A percentile compares a stretch with the other conserved stretches of the same genome.
Conservation (phyloP, 805 yeast species). For the Wickerhamiella domercqiae region DNA sequence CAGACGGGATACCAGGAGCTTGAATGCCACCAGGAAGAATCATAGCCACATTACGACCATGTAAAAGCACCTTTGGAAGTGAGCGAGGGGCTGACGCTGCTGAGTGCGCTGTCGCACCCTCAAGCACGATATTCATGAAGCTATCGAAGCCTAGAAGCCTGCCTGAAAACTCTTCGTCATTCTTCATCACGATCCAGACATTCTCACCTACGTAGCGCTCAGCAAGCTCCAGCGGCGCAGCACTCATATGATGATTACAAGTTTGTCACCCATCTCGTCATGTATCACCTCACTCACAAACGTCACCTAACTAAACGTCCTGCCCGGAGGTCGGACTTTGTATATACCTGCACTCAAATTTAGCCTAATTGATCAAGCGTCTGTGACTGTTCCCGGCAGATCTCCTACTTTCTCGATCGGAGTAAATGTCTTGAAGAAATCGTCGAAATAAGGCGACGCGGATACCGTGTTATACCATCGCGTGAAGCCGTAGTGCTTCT, state of each 20-base stretch:
- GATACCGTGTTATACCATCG: conserved; percentile 57
- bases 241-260: no score
- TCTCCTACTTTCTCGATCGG: no score
- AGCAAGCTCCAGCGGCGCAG: conserved; percentile 66
- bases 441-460: conserved; percentile 32
- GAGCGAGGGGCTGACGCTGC: conserved; percentile 18
- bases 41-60: conserved; percentile 29
- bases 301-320: no score
- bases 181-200: conserved; percentile 55
- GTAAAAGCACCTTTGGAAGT: conserved; percentile 24
- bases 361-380: no score
- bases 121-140: conserved; percentile 72
- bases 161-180: conserved; percentile 70
- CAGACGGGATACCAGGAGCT: conserved; percentile 14
- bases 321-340: no score
- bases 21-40: conserved; percentile 21
- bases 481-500: conserved; percentile 41
- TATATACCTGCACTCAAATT: no score
- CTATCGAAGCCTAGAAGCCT: conserved; percentile 87
- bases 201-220: conserved; percentile 75
- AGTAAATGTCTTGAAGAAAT: conserved; percentile 36
- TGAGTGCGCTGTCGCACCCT: conserved; percentile 53
- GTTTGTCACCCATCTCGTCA: no score
- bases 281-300: no score
- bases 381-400: no score